Conservation (phyloP, 2,329 filamentous ascomycete genomes). For the Colletotrichum somersetense region DNA sequence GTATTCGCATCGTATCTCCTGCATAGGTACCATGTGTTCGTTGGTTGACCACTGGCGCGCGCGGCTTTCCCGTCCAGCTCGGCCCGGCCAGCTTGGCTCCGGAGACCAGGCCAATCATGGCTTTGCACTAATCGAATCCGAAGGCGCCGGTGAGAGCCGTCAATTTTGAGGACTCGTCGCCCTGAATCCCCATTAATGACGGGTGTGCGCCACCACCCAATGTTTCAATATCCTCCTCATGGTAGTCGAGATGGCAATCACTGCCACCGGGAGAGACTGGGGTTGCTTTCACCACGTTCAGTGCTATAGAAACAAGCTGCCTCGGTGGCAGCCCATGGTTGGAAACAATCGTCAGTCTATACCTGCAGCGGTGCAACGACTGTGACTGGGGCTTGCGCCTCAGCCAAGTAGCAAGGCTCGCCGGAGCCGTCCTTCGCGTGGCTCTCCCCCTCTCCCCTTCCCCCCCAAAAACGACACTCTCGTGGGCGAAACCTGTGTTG, state of each 20-base stretch:
- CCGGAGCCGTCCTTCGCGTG: not conserved
- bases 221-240: not conserved
- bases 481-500: not conserved
- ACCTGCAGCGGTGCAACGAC: constrained; percentile 1
- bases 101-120: not conserved
- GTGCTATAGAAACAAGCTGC: not conserved
- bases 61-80: constrained; percentile 7
- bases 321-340: not conserved
- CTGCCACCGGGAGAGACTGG: not conserved
- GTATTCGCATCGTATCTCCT: not conserved
- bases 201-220: not conserved
- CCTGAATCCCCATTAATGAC: not conserved
- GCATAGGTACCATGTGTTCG: not conserved
- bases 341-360: not conserved
- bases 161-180: not conserved
- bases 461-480: not conserved
- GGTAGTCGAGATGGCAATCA: not conserved
- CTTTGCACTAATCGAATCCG: constrained; percentile 1
- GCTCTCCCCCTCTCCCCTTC: too few relatives aligned
- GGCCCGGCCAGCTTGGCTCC: not conserved
- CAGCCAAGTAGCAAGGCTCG: not conserved
- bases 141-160: not conserved
- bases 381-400: not conserved
- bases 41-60: not conserved
- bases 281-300: not conserved